Percentiles rank a stretch among this genome's conserved stretches.
Conservation (phyloP, 1,284 basidiomycete genomes). For the Sporisorium sorghi region DNA sequence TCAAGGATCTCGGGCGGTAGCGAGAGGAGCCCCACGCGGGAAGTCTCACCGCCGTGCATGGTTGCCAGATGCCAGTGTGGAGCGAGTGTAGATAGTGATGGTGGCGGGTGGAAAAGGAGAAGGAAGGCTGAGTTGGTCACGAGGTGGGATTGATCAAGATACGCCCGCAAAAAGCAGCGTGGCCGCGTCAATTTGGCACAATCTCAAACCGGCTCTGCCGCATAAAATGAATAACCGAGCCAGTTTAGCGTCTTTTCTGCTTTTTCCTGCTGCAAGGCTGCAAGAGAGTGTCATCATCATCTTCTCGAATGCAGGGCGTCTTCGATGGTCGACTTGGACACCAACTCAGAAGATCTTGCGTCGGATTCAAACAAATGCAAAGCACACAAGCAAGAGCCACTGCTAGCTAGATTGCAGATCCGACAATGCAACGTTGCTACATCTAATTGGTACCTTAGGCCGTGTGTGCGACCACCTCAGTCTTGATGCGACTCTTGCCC, state of each 20-base stretch:
- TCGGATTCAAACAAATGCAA: neutral
- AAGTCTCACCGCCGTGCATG: constrained; percentile 23
- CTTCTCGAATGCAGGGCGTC: no score
- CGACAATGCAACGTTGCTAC: neutral
- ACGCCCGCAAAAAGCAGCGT: neutral
- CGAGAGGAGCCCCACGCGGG: constrained; percentile 26
- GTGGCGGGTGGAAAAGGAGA: neutral
- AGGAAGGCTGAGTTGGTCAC: neutral
- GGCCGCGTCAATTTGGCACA: constrained; percentile 4
- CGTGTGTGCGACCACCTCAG: constrained; percentile 64
- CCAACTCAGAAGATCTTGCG: neutral
- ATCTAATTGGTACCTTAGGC: constrained; percentile 19
- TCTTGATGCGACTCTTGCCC: constrained; percentile 75
- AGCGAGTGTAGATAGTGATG: neutral
- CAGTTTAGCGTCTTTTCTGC: no score
- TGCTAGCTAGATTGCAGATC: neutral
- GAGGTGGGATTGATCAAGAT: neutral
- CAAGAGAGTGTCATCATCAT: no score
- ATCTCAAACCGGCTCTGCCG: constrained; percentile 12
- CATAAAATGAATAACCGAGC: constrained; percentile 17
- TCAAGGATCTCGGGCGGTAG: constrained; percentile 60
- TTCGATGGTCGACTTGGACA: neutral
- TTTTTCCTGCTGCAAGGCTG: neutral
- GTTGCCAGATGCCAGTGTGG: constrained; percentile 1
- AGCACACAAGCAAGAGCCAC: neutral